Evolutionary conservation across 495 filamentous ascomycete genomes (phyloP).

Genomic region (Trichoderma reesei): DNA sequence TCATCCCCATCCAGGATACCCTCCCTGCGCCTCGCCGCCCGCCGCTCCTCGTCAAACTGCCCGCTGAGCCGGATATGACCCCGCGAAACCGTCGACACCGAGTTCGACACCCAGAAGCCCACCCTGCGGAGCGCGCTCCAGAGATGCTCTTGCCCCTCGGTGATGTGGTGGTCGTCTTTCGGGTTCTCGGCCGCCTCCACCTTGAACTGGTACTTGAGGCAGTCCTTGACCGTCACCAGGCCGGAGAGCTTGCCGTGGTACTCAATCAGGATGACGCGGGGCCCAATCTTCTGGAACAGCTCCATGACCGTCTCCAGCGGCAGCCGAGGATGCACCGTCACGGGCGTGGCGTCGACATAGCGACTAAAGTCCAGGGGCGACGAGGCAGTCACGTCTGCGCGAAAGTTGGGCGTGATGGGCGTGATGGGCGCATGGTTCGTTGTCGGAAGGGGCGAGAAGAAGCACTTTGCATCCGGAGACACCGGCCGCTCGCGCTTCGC

Average conservation of each 20-base stretch:
- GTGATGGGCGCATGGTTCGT: conserved; percentile 26
- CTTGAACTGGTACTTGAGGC: conserved; percentile 95
- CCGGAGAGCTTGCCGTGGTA: conserved; percentile 74
- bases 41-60: conserved; percentile 20
- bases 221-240: conserved; percentile 93
- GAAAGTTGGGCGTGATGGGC: conserved; percentile 52
- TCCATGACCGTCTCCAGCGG: conserved; percentile 98
- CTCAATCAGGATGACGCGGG: conserved; percentile 87
- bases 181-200: conserved; percentile 83
- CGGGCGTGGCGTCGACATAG: conserved; percentile 82
- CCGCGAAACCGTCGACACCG: conserved; percentile 36
- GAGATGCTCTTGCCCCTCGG: conserved; percentile 52
- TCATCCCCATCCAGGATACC: conserved; percentile 58
- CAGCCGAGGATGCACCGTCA: conserved; percentile 84
- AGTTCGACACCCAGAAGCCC: conserved; percentile 46
- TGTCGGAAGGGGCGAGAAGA: conserved; percentile 54
- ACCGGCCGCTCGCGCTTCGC: conserved; percentile 67
- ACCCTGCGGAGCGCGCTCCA: conserved; percentile 54
- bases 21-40: conserved; percentile 15
- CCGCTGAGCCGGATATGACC: conserved; percentile 38
- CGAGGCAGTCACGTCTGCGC: conserved; percentile 31
- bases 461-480: conserved; percentile 56
- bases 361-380: conserved; percentile 73
- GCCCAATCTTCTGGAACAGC: conserved; percentile 96
- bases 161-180: conserved; percentile 37